phyloP scores from a whole-genome alignment of 2,329 filamentous ascomycete genomes.

The Epichloe brachyelytri region DNA sequence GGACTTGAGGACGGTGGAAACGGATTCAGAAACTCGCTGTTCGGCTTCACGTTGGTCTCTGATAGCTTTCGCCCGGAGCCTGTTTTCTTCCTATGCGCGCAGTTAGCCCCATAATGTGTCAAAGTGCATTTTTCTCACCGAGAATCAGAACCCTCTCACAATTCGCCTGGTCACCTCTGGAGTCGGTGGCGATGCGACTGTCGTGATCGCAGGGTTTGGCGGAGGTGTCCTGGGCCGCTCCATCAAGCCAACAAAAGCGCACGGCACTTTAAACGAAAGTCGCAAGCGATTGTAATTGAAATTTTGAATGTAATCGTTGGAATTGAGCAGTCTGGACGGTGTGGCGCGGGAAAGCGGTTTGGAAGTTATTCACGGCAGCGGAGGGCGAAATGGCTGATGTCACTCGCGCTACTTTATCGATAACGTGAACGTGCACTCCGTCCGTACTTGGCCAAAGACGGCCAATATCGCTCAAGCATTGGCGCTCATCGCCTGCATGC shows the following conservation, averaged over 20 bases:
- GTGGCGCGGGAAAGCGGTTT: no score
- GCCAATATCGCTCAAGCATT: no score
- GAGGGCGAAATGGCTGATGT: neutral
- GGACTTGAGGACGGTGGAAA: conserved; percentile 31
- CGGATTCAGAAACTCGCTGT: conserved; percentile 30
- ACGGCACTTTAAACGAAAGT: neutral
- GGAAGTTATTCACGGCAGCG: neutral
- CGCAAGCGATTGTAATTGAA: neutral
- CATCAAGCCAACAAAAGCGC: conserved; percentile 20
- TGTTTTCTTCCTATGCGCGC: conserved; percentile 61
- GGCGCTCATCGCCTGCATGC: no score
- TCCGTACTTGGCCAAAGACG: no score
- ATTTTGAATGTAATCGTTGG: neutral
- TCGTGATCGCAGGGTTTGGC: conserved; percentile 14
- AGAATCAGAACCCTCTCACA: conserved; percentile 24
- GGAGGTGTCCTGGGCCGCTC: conserved; percentile 32
- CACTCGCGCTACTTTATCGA: neutral
- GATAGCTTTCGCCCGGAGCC: conserved; percentile 78
- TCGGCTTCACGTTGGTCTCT: conserved; percentile 61
- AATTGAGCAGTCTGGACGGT: neutral
- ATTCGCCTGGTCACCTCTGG: conserved; percentile 43
- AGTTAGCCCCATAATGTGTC: conserved; percentile 7
- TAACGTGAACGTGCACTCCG: neutral
- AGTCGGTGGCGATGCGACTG: conserved; percentile 33
- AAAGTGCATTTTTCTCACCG: neutral